Evolutionary conservation across 352 stramenopile species (phyloP).

Genomic region (Globisporangium spinosum): DNA sequence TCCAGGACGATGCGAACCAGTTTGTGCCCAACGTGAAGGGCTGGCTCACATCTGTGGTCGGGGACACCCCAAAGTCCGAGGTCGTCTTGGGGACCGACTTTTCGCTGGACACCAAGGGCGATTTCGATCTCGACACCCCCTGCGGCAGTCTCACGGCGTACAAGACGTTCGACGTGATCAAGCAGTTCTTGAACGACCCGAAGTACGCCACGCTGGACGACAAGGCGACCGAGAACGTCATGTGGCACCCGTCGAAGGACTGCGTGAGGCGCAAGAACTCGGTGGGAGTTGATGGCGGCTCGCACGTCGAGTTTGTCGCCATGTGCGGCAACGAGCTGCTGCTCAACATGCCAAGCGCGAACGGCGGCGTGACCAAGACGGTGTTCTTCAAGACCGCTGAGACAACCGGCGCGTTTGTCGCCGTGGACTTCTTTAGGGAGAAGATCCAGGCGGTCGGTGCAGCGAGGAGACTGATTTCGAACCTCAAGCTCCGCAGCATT

Average conservation of each 20-base stretch:
- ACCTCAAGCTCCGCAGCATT: slow-evolving; percentile 22
- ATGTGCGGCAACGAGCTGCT: slow-evolving; percentile 18
- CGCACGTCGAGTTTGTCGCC: slow-evolving; percentile 26
- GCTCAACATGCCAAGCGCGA: slow-evolving; percentile 19
- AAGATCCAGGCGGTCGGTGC: slow-evolving; percentile 19
- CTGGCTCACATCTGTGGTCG: slow-evolving; percentile 7
- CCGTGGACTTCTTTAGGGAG: slow-evolving; percentile 21
- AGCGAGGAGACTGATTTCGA: slow-evolving; percentile 12
- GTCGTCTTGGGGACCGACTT: slow-evolving; percentile 20
- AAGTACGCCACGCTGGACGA: slow-evolving; percentile 20
- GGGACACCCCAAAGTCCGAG: not conserved
- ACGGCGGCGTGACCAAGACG: slow-evolving; percentile 23
- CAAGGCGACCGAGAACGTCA: slow-evolving; percentile 12
- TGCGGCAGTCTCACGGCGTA: slow-evolving; percentile 24
- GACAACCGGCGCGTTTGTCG: slow-evolving; percentile 23
- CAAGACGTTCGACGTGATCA: slow-evolving; percentile 23
- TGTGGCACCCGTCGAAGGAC: slow-evolving; percentile 25
- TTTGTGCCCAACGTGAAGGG: slow-evolving; percentile 12
- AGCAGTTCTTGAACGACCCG: slow-evolving; percentile 23
- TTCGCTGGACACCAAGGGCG: slow-evolving; percentile 19
- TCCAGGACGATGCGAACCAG: slow-evolving; percentile 10
- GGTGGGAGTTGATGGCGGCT: slow-evolving; percentile 29
- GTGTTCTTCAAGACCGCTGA: slow-evolving; percentile 25
- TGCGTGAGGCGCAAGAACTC: slow-evolving; percentile 22
- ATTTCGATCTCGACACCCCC: slow-evolving; percentile 12